Percentiles rank a stretch among this genome's conserved stretches.
These are phyloP conservation scores for Aspergillus flavus DNA, from an alignment of 2,329 filamentous ascomycete genomes.

Conservation along the genomic window DNA sequence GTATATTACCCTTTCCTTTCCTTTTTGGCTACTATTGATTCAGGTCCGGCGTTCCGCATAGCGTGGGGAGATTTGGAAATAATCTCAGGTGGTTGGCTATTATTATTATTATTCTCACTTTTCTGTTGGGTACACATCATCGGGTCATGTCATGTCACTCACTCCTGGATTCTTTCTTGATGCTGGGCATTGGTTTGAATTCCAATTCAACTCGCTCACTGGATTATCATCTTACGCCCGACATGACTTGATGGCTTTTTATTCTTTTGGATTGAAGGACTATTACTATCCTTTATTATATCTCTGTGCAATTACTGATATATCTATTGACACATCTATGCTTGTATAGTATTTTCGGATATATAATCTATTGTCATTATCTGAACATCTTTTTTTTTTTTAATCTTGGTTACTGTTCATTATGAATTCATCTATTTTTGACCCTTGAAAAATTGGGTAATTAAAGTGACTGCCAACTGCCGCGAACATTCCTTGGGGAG, in stretches of 20 bases:
- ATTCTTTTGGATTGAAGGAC: background rate
- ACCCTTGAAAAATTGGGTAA: background rate
- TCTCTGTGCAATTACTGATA: background rate
- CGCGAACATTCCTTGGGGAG: too few relatives aligned
- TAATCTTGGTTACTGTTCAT: too few relatives aligned
- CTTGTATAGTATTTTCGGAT: conserved; percentile 1
- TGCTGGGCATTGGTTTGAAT: background rate
- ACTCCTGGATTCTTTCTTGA: conserved; percentile 11
- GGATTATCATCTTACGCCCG: background rate
- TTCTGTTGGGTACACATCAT: background rate
- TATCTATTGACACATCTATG: background rate
- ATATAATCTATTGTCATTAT: background rate
- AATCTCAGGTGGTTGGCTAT: conserved; percentile 1
- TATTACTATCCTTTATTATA: background rate
- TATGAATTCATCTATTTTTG: background rate
- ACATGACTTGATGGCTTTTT: conserved; percentile 1
- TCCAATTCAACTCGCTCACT: background rate
- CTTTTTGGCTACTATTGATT: conserved; percentile 10
- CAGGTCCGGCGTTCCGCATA: conserved; percentile 29
- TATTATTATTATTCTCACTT: background rate
- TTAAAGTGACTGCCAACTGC: background rate
- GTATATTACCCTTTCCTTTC: conserved; percentile 16
- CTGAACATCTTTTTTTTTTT: background rate
- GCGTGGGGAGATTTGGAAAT: conserved; percentile 28
- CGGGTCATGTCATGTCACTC: conserved; percentile 24